Evolutionary conservation across 1,284 basidiomycete genomes (phyloP).

Genomic region (Filobasidium uniguttulatum): DNA sequence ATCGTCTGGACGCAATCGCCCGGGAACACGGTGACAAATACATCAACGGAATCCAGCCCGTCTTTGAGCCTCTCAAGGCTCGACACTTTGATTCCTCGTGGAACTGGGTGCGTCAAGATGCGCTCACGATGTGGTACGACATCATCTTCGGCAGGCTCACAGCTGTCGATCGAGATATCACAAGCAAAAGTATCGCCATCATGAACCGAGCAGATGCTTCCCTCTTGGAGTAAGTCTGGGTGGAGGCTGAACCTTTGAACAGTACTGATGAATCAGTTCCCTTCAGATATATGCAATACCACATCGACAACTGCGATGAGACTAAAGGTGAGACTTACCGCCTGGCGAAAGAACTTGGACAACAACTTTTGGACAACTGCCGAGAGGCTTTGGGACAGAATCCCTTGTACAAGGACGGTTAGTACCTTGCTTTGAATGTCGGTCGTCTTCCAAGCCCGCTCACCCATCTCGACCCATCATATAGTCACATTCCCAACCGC

Average conservation of each 20-base stretch:
- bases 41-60: constrained; percentile 84
- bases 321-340: constrained; percentile 78
- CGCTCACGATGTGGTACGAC: constrained; percentile 90
- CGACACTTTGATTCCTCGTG: constrained; percentile 96
- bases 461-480: constrained; percentile 1
- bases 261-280: neutral
- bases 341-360: constrained; percentile 91
- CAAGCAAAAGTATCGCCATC: constrained; percentile 91
- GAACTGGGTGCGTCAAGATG: constrained; percentile 98
- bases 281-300: constrained; percentile 78
- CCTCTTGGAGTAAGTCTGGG: constrained; percentile 45
- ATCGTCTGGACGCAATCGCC: constrained; percentile 65
- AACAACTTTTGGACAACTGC: constrained; percentile 90
- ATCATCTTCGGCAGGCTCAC: constrained; percentile 89
- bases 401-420: constrained; percentile 85
- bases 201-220: constrained; percentile 93
- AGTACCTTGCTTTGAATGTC: constrained; percentile 23
- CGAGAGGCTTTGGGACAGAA: constrained; percentile 66
- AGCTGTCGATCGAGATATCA: constrained; percentile 80
- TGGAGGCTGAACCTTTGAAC: neutral
- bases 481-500: constrained; percentile 92
- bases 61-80: constrained; percentile 88
- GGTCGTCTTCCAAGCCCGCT: neutral
- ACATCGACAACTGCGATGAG: constrained; percentile 72
- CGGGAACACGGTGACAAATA: constrained; percentile 74